Percentiles rank a stretch among this genome's conserved stretches.
Evolutionary conservation across 2,329 filamentous ascomycete genomes (phyloP).

Genomic region (Pseudogymnoascus sp.): DNA sequence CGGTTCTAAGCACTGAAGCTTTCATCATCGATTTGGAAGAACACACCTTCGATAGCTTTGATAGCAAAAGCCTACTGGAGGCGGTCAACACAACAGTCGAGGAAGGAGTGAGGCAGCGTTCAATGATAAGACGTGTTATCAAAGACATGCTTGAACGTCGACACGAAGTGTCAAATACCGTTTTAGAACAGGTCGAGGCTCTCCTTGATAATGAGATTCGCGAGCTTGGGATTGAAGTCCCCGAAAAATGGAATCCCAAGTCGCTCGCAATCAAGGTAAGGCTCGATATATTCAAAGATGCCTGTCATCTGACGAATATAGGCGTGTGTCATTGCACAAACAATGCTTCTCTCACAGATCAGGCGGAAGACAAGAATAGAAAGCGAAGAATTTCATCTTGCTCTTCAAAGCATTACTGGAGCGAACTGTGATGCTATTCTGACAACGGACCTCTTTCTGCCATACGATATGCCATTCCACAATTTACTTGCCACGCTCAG

Average conservation of each 20-base stretch:
- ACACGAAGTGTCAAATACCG: background rate
- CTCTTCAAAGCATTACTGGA: background rate
- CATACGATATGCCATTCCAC: conserved; percentile 14
- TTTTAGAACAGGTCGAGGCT: background rate
- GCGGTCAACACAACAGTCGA: background rate
- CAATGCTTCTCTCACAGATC: background rate
- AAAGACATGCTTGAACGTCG: conserved; percentile 1
- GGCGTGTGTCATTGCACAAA: background rate
- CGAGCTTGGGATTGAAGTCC: background rate
- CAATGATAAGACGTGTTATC: background rate
- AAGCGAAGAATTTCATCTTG: background rate
- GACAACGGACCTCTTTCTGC: conserved; percentile 14
- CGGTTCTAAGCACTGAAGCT: background rate
- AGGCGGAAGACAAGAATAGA: background rate
- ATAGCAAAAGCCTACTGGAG: background rate
- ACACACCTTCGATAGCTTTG: background rate
- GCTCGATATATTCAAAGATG: background rate
- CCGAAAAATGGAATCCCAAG: background rate
- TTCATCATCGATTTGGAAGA: background rate
- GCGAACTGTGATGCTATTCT: conserved; percentile 1
- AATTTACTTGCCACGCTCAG: conserved; percentile 16
- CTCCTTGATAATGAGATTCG: background rate
- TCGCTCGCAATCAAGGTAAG: background rate
- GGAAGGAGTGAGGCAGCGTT: background rate
- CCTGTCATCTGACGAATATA: background rate